Evolutionary conservation across 352 stramenopile genomes (phyloP).

Genomic region (Globisporangium nodosum): DNA sequence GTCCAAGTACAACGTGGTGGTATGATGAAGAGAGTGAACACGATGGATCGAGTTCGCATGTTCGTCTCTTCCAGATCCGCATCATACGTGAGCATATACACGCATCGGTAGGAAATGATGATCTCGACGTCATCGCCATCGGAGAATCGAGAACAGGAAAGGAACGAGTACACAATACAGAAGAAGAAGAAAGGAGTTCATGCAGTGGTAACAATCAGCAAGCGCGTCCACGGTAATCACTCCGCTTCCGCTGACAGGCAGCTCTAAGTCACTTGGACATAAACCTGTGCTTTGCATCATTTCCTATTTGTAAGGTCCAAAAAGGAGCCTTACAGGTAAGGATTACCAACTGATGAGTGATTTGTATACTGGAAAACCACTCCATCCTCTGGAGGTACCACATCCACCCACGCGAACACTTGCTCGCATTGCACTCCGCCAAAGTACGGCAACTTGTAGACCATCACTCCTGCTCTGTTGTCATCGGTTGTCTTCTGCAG

Average conservation of each 20-base stretch:
- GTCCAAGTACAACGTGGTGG: conserved; percentile 6
- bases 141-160: neutral
- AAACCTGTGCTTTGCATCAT: conserved; percentile 73
- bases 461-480: too few relatives aligned
- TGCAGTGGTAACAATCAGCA: conserved; percentile 45
- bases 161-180: neutral
- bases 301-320: conserved; percentile 69
- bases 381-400: neutral
- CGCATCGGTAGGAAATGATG: too few relatives aligned
- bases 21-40: neutral
- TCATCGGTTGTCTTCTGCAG: too few relatives aligned
- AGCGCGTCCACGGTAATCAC: conserved; percentile 71
- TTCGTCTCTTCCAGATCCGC: neutral
- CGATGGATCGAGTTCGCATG: neutral
- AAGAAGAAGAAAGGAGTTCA: neutral
- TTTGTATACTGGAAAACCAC: neutral
- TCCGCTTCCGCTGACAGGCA: conserved; percentile 62
- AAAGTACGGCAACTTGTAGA: too few relatives aligned
- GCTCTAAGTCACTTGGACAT: conserved; percentile 77
- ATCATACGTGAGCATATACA: too few relatives aligned
- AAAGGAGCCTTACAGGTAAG: conserved; percentile 64
- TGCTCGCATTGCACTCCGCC: neutral
- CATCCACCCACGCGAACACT: neutral
- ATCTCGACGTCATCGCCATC: too few relatives aligned
- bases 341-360: conserved; percentile 28